These are phyloP conservation scores for Cryoendolithus antarcticus DNA, from an alignment of 2,329 filamentous ascomycete genomes.

Conservation along the genomic window DNA sequence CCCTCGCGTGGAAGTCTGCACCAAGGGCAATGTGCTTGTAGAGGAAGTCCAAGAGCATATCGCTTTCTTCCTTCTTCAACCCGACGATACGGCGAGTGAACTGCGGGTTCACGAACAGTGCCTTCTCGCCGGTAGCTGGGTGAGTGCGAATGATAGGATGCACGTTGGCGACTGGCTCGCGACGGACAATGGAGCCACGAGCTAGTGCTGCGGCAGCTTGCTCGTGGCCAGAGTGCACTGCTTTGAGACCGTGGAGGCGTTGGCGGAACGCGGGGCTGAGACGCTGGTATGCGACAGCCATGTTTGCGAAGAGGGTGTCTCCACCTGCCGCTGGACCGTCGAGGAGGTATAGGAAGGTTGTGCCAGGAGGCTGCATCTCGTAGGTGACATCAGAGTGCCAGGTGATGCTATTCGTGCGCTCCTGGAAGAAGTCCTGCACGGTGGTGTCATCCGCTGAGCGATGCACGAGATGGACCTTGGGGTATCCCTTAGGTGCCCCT, in stretches of 20 bases:
- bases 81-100: constrained; percentile 75
- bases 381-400: constrained; percentile 89
- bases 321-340: constrained; percentile 69
- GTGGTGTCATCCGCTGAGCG: constrained; percentile 53
- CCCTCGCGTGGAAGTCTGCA: constrained; percentile 58
- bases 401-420: constrained; percentile 59
- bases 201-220: constrained; percentile 60
- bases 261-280: constrained; percentile 68
- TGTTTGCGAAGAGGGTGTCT: constrained; percentile 72
- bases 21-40: constrained; percentile 63
- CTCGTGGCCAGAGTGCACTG: constrained; percentile 68
- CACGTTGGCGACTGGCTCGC: constrained; percentile 60
- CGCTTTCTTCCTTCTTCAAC: constrained; percentile 77
- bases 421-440: constrained; percentile 50
- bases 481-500: constrained; percentile 59
- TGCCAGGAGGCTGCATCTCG: constrained; percentile 77
- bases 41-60: constrained; percentile 62
- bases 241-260: constrained; percentile 66
- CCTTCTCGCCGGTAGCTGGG: constrained; percentile 69
- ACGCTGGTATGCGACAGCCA: constrained; percentile 67
- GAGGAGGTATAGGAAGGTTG: constrained; percentile 76
- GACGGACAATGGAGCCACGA: constrained; percentile 57
- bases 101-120: constrained; percentile 69
- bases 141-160: constrained; percentile 75
- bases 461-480: constrained; percentile 69